phyloP scores from a whole-genome alignment of 2,329 filamentous ascomycete species.

The Lizonia empirigonia region DNA sequence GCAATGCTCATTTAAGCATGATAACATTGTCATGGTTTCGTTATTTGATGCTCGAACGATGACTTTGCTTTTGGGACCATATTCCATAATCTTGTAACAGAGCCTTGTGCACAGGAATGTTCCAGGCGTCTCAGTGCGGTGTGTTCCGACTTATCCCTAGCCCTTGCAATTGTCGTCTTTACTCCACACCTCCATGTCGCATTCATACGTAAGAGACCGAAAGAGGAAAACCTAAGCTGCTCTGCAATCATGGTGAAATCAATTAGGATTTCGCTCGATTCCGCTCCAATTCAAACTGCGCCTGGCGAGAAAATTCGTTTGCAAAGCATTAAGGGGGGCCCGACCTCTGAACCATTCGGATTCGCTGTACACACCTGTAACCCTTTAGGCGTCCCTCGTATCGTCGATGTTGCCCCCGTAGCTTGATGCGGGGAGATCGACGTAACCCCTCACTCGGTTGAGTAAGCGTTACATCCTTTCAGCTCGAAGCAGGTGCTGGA shows the following conservation, averaged over 20 bases:
- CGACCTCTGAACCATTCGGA: too few relatives aligned
- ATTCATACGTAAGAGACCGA: not conserved
- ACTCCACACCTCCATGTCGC: conserved; percentile 5
- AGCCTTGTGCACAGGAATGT: not conserved
- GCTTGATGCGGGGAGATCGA: conserved; percentile 5
- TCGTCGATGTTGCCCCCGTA: conserved; percentile 5
- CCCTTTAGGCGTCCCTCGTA: not conserved
- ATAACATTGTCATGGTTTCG: not conserved
- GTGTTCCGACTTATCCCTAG: conserved; percentile 14
- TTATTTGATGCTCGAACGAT: not conserved
- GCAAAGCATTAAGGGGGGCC: not conserved
- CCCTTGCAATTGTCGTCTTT: conserved; percentile 2
- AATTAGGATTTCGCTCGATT: not conserved
- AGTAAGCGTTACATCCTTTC: not conserved
- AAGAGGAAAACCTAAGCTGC: conserved; percentile 2
- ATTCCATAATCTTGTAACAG: not conserved
- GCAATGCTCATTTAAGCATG: not conserved
- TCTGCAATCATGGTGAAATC: conserved; percentile 14
- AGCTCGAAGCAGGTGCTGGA: not conserved
- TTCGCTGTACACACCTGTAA: not conserved
- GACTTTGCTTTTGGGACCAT: conserved; percentile 1
- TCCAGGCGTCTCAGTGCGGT: conserved; percentile 4
- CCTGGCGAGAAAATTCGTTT: not conserved
- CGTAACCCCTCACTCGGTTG: conserved; percentile 11
- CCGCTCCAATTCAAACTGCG: not conserved